Conservation (phyloP, 345 rosid genomes). For the Sonneratia caseolaris region DNA sequence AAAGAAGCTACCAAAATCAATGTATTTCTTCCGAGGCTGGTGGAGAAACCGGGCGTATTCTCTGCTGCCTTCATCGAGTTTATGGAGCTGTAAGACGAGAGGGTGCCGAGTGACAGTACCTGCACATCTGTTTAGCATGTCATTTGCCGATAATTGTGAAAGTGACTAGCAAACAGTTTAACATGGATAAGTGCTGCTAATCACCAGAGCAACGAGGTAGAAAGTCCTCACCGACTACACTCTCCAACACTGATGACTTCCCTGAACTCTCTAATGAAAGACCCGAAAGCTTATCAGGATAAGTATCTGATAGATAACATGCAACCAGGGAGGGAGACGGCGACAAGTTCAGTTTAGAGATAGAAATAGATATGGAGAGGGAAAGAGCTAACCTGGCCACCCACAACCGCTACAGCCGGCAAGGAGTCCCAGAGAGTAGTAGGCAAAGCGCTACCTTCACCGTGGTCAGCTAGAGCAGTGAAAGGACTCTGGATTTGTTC, state of each 20-base stretch:
- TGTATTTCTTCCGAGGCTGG: constrained; percentile 65
- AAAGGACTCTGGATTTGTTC: constrained; percentile 97
- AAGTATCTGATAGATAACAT: neutral
- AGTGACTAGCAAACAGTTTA: neutral
- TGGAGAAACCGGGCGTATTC: constrained; percentile 98
- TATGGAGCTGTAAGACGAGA: constrained; percentile 94
- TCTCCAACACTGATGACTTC: constrained; percentile 94
- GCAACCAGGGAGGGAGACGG: neutral
- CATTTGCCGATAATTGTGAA: neutral
- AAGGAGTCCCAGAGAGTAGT: constrained; percentile 94
- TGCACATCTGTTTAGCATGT: constrained; percentile 21
- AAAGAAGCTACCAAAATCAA: constrained; percentile 60
- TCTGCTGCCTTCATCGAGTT: constrained; percentile 77
- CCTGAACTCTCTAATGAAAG: constrained; percentile 67
- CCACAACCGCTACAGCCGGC: constrained; percentile 96
- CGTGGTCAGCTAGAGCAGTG: constrained; percentile 96
- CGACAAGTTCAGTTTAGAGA: neutral
- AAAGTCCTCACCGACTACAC: constrained; percentile 96
- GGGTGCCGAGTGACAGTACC: constrained; percentile 96
- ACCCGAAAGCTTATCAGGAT: constrained; percentile 2
- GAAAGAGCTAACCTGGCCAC: constrained; percentile 67
- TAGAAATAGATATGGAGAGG: constrained; percentile 11
- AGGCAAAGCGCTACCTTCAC: constrained; percentile 66
- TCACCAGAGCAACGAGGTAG: constrained; percentile 99
- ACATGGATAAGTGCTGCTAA: neutral